phyloP scores from a whole-genome alignment of 192 early-diverging fungal species.

The Dimargaris verticillata region DNA sequence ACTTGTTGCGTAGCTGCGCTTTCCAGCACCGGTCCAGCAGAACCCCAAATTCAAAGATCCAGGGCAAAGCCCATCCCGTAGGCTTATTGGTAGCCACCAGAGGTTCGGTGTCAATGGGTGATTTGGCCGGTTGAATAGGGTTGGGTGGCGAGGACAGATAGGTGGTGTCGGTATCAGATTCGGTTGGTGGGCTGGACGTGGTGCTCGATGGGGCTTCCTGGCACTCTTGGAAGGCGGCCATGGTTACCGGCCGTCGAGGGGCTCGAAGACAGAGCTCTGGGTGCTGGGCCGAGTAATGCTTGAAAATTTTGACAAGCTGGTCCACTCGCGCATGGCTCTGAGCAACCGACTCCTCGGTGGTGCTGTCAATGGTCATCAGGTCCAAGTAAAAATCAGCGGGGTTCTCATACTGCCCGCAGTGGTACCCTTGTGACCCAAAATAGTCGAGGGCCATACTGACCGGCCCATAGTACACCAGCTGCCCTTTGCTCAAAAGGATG shows the following conservation, averaged over 20 bases:
- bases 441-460: slow-evolving; percentile 23
- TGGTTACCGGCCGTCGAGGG: not conserved
- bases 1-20: slow-evolving; percentile 22
- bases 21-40: slow-evolving; percentile 31
- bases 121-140: too few species aligned
- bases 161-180: not conserved
- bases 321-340: slow-evolving; percentile 24
- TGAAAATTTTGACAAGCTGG: slow-evolving; percentile 12
- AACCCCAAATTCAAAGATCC: slow-evolving; percentile 30
- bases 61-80: slow-evolving; percentile 13
- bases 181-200: not conserved
- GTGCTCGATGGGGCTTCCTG: not conserved
- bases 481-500: slow-evolving; percentile 50
- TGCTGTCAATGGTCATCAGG: slow-evolving; percentile 35
- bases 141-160: too few species aligned
- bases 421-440: slow-evolving; percentile 32
- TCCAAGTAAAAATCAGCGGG: slow-evolving; percentile 58
- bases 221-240: not conserved
- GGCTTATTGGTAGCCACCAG: too few species aligned
- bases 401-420: slow-evolving; percentile 55
- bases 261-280: not conserved
- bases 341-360: slow-evolving; percentile 21
- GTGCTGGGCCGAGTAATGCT: not conserved
- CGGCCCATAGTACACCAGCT: slow-evolving; percentile 41
- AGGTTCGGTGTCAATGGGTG: too few species aligned